phyloP scores from a whole-genome alignment of 176 grass and related monocot species.

The Carex cristatella region DNA sequence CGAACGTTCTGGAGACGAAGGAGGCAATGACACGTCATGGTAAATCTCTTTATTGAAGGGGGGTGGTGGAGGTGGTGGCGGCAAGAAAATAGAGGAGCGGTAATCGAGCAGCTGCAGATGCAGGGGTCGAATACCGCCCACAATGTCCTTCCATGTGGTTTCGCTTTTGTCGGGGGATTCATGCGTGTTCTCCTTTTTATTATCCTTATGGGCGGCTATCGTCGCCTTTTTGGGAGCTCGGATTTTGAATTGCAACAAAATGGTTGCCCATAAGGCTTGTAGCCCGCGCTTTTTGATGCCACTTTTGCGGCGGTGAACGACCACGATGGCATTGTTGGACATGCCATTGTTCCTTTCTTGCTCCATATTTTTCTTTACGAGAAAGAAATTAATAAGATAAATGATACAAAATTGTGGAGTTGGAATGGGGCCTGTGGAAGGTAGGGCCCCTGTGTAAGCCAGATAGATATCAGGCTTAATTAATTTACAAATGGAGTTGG shows the following conservation, averaged over 20 bases:
- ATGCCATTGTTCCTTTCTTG: neutral
- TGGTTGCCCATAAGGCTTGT: conserved; percentile 3
- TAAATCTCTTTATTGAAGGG: conserved; percentile 37
- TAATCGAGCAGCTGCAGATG: conserved; percentile 34
- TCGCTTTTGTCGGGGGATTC: neutral
- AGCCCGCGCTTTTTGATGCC: neutral
- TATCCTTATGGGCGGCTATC: neutral
- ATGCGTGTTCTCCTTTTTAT: neutral
- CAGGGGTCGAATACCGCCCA: conserved; percentile 50
- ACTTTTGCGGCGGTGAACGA: neutral
- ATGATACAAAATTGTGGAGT: neutral
- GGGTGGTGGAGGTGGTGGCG: conserved; percentile 19
- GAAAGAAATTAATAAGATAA: neutral
- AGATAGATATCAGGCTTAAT: neutral
- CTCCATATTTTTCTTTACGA: neutral
- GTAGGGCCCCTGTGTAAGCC: neutral
- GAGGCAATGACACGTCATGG: conserved; percentile 41
- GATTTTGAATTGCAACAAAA: neutral
- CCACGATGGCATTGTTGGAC: neutral
- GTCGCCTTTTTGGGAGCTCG: neutral
- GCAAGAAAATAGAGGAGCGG: neutral
- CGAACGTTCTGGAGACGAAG: conserved; percentile 14
- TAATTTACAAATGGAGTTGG: neutral
- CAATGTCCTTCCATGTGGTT: conserved; percentile 37
- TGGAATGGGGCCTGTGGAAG: conserved; percentile 1